These are phyloP conservation scores for Geranium incanum DNA, from an alignment of 441 rosid genomes.

Conservation along the genomic window DNA sequence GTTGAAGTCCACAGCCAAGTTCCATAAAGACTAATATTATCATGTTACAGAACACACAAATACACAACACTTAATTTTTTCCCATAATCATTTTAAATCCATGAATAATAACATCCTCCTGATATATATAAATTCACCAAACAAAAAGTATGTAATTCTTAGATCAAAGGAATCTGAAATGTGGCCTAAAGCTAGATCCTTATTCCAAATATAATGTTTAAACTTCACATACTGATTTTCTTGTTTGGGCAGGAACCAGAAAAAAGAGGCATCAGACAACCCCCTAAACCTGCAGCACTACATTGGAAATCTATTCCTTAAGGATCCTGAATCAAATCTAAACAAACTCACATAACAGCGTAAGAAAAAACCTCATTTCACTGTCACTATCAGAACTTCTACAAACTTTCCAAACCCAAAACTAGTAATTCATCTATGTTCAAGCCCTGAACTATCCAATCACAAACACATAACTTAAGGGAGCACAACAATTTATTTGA, in stretches of 20 bases:
- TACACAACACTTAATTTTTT: not conserved
- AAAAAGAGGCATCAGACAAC: not conserved
- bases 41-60: constrained; percentile 1
- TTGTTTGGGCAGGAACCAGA: not conserved
- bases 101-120: not conserved
- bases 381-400: not conserved
- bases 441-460: not conserved
- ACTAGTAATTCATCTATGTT: not conserved
- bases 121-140: not conserved
- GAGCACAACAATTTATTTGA: not conserved
- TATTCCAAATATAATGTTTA: not conserved
- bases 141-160: not conserved
- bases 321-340: not conserved
- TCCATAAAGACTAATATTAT: not conserved
- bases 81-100: not conserved
- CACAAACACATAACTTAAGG: not conserved
- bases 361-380: not conserved
- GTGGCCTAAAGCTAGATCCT: not conserved
- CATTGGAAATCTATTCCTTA: not conserved
- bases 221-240: not conserved
- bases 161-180: not conserved
- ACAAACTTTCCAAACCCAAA: not conserved
- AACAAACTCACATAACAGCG: not conserved
- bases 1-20: not conserved
- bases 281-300: not conserved